Conservation (phyloP, 1,139 yeast genomes). For the Hanseniaspora sp. region DNA sequence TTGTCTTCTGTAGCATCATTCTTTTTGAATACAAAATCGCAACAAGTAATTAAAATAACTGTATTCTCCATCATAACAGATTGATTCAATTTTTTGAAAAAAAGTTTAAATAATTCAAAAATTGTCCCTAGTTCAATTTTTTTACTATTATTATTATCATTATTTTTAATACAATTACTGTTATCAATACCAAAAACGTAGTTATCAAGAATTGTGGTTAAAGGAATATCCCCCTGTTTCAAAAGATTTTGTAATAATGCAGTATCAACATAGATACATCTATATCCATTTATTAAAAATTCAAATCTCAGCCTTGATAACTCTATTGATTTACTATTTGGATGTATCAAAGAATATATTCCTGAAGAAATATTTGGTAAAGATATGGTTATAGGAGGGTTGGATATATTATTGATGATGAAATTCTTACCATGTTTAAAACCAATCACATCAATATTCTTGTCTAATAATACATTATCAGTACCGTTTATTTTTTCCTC, state of each 20-base stretch:
- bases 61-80: not conserved
- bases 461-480: too few relatives aligned
- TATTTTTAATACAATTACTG: not conserved
- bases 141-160: not conserved
- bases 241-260: not conserved
- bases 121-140: not conserved
- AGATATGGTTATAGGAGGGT: not conserved
- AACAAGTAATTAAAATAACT: not conserved
- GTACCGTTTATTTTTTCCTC: not conserved
- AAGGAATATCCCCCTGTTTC: not conserved
- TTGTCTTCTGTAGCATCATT: not conserved
- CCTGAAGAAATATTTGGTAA: not conserved
- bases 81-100: too few relatives aligned
- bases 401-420: not conserved
- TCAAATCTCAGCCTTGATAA: not conserved
- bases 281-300: not conserved
- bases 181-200: constrained; percentile 3
- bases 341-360: not conserved
- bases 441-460: too few relatives aligned
- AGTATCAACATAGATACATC: not conserved
- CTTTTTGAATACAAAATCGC: not conserved
- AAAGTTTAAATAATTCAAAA: too few relatives aligned
- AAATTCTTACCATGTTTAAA: too few relatives aligned
- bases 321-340: not conserved
- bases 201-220: not conserved